Evolutionary conservation across 2,329 filamentous ascomycete species (phyloP).

Genomic region (Thielaviopsis cerberus): DNA sequence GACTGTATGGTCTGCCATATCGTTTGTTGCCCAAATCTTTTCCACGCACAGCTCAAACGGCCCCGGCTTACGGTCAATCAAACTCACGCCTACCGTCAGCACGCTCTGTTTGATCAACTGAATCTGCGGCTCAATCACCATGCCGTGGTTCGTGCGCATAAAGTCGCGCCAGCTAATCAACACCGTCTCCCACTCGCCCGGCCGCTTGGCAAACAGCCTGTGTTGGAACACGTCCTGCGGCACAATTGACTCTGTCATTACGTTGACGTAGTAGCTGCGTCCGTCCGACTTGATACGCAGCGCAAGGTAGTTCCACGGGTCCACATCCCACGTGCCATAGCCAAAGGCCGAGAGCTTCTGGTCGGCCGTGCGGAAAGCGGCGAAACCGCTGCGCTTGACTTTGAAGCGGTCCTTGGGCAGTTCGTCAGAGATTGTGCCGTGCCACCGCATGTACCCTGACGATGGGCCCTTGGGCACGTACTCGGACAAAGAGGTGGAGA

Average conservation of each 20-base stretch:
- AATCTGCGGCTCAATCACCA: constrained; percentile 80
- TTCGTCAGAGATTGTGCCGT: constrained; percentile 72
- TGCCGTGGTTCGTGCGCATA: constrained; percentile 82
- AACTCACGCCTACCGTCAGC: constrained; percentile 63
- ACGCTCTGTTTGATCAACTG: constrained; percentile 78
- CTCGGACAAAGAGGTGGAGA: constrained; percentile 56
- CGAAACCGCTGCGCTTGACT: constrained; percentile 66
- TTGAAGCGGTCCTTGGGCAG: constrained; percentile 58
- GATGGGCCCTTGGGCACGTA: constrained; percentile 24
- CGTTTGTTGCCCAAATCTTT: constrained; percentile 77
- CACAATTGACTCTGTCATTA: constrained; percentile 86
- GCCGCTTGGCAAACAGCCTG: constrained; percentile 57
- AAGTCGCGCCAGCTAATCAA: constrained; percentile 81
- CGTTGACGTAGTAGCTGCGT: constrained; percentile 79
- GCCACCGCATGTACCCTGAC: constrained; percentile 51
- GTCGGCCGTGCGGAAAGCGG: constrained; percentile 74
- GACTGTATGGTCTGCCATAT: constrained; percentile 11
- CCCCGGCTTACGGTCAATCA: constrained; percentile 77
- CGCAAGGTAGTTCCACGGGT: constrained; percentile 73
- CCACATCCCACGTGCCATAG: constrained; percentile 69
- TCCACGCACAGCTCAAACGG: constrained; percentile 77
- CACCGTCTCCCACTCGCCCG: constrained; percentile 90
- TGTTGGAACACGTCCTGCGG: constrained; percentile 95
- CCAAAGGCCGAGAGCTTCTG: constrained; percentile 67
- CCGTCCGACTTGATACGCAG: constrained; percentile 81